Conservation (phyloP, 2,329 filamentous ascomycete species). For the Fusarium nelsonii region DNA sequence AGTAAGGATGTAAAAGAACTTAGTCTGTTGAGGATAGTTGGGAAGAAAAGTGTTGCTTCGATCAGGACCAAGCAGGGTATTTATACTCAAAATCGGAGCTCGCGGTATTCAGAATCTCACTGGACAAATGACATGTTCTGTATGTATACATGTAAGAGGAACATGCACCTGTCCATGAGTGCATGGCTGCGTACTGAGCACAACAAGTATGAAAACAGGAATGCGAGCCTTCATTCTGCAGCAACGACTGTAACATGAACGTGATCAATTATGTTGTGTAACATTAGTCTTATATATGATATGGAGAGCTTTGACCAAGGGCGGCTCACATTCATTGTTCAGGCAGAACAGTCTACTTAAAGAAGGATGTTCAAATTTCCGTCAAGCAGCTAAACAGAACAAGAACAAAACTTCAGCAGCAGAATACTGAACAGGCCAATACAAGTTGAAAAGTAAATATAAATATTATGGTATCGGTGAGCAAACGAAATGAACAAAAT, state of each 20-base stretch:
- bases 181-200: not conserved
- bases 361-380: not conserved
- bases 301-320: not conserved
- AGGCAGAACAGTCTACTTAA: not conserved
- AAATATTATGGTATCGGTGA: conserved; percentile 20
- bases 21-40: not conserved
- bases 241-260: not conserved
- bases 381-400: not conserved
- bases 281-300: not conserved
- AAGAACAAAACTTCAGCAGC: not conserved
- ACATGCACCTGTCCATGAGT: not conserved
- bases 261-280: not conserved
- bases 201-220: not conserved
- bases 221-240: not conserved
- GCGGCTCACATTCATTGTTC: not conserved
- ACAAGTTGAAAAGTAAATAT: not conserved
- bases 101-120: no score
- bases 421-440: not conserved
- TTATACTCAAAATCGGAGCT: not conserved
- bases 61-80: not conserved
- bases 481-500: not conserved
- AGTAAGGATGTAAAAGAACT: not conserved
- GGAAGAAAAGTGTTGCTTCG: not conserved
- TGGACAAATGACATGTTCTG: not conserved
- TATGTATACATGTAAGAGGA: not conserved